These are phyloP conservation scores for Wickerhamiella vanderwaltii DNA, from an alignment of 805 yeast genomes.

Conservation along the genomic window DNA sequence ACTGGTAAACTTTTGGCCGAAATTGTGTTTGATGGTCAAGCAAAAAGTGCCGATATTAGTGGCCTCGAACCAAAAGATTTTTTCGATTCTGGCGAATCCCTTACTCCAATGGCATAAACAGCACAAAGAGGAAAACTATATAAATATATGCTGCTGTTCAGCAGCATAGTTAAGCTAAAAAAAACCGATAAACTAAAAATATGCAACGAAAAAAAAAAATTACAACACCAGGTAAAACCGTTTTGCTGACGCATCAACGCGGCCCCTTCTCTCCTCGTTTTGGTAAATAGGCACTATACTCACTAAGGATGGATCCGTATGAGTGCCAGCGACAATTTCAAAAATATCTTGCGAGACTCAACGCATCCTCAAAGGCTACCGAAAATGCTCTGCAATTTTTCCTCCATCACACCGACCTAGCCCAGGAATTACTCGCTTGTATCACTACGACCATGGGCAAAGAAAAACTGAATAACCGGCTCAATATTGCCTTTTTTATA, in stretches of 20 bases:
- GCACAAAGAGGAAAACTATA: no score
- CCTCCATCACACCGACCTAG: slow-evolving; percentile 36
- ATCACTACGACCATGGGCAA: slow-evolving; percentile 46
- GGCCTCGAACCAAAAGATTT: slow-evolving; percentile 78
- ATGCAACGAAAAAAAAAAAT: no score
- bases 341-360: slow-evolving; percentile 49
- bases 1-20: slow-evolving; percentile 93
- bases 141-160: no score
- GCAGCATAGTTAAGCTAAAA: no score
- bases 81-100: slow-evolving; percentile 46
- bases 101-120: no score
- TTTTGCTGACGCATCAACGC: no score
- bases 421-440: slow-evolving; percentile 58
- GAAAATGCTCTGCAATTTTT: slow-evolving; percentile 23
- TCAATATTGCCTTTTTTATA: slow-evolving; percentile 57
- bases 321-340: slow-evolving; percentile 70
- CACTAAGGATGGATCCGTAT: slow-evolving; percentile 83
- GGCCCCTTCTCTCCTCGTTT: no score
- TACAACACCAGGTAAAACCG: no score
- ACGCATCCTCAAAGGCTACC: slow-evolving; percentile 38
- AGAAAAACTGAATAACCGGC: slow-evolving; percentile 40
- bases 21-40: slow-evolving; percentile 69
- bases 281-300: no score
- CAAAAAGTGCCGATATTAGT: slow-evolving; percentile 61
- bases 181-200: no score